phyloP scores from a whole-genome alignment of 208 protist species.

The Trypanosoma scelopori region DNA sequence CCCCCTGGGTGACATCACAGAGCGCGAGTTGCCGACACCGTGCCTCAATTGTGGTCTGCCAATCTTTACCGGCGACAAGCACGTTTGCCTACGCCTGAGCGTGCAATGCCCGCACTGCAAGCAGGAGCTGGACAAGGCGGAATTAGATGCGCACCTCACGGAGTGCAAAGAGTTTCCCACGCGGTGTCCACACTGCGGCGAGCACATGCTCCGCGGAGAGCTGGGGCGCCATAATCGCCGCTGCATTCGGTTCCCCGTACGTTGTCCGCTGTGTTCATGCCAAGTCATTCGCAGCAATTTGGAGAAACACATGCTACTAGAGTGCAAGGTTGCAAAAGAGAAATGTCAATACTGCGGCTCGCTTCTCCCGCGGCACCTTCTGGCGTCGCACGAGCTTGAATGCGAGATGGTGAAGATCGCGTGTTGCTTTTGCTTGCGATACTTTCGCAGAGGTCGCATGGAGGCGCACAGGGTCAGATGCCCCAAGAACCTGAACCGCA shows the following conservation, averaged over 20 bases:
- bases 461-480: conserved; percentile 49
- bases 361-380: conserved; percentile 36
- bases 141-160: conserved; percentile 63
- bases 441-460: conserved; percentile 41
- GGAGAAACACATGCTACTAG: conserved; percentile 52
- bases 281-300: conserved; percentile 50
- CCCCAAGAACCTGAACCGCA: conserved; percentile 49
- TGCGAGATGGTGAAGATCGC: conserved; percentile 70
- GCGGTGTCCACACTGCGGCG: conserved; percentile 71
- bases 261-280: conserved; percentile 56
- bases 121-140: conserved; percentile 62
- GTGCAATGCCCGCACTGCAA: conserved; percentile 70
- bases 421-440: conserved; percentile 60
- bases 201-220: conserved; percentile 62
- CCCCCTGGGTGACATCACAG: conserved; percentile 14
- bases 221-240: conserved; percentile 48
- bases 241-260: conserved; percentile 53
- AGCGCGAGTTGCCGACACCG: conserved; percentile 40
- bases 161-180: conserved; percentile 69
- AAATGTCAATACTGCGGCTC: conserved; percentile 74
- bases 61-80: conserved; percentile 64
- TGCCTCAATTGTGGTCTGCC: conserved; percentile 71
- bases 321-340: conserved; percentile 56
- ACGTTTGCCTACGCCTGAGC: conserved; percentile 65
- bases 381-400: conserved; percentile 56